Evolutionary conservation across 108 stramenopile species (phyloP).

Genomic region (Nitzschia sp.): DNA sequence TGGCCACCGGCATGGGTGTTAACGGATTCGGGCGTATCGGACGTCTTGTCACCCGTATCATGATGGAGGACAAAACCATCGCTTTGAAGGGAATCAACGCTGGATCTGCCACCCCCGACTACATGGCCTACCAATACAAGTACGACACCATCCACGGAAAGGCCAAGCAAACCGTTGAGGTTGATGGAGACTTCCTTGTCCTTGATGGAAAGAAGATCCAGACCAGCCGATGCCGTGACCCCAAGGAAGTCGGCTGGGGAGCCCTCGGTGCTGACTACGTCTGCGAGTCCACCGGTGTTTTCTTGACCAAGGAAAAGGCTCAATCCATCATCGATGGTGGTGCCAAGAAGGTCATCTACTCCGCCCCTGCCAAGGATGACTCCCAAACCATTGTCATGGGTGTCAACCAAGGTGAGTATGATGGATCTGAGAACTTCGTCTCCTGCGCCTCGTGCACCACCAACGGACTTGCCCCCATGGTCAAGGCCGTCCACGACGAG

Average conservation of each 20-base stretch:
- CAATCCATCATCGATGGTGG: constrained; percentile 96
- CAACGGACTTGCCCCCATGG: constrained; percentile 99
- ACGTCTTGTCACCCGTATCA: constrained; percentile 98
- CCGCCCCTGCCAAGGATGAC: constrained; percentile 99
- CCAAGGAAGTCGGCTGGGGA: constrained; percentile 96
- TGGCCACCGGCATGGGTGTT: constrained; percentile 91
- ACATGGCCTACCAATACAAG: constrained; percentile 99
- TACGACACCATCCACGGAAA: constrained; percentile 99
- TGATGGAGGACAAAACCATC: constrained; percentile 91
- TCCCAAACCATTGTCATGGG: constrained; percentile 99
- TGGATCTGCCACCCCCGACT: constrained; percentile 95
- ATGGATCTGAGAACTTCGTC: constrained; percentile 93
- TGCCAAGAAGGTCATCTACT: constrained; percentile 99
- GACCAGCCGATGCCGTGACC: constrained; percentile 95
- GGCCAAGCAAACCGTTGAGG: constrained; percentile 95
- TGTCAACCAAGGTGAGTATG: constrained; percentile 96
- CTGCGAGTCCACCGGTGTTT: constrained; percentile 99
- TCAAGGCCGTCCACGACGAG: constrained; percentile 98
- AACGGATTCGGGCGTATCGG: constrained; percentile 99
- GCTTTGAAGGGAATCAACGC: constrained; percentile 95
- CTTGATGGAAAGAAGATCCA: constrained; percentile 94
- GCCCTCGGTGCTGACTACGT: constrained; percentile 96
- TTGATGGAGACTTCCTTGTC: constrained; percentile 97
- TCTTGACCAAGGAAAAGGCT: constrained; percentile 96
- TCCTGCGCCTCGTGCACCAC: constrained; percentile 99